Evolutionary conservation across 2,329 filamentous ascomycete species (phyloP).

Genomic region (Emergomyces orientalis): DNA sequence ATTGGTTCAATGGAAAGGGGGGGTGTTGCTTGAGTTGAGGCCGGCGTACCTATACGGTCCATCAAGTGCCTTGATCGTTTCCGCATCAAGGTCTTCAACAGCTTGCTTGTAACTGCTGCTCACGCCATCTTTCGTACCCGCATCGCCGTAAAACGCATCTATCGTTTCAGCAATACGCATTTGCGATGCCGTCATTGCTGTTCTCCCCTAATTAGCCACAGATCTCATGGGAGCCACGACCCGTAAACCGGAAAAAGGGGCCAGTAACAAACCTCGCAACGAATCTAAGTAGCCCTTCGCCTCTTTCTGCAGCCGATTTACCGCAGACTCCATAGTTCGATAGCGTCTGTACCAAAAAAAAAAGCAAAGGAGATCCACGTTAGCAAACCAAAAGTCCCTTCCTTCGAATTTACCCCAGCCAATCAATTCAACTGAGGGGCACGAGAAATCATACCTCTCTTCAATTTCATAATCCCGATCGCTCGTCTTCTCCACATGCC

Average conservation of each 20-base stretch:
- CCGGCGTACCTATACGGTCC: conserved; percentile 68
- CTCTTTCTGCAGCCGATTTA: conserved; percentile 87
- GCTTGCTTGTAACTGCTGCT: conserved; percentile 97
- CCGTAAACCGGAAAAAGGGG: background rate
- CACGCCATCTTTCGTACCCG: conserved; percentile 88
- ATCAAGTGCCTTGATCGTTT: conserved; percentile 96
- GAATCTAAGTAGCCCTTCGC: conserved; percentile 97
- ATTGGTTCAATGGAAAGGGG: background rate
- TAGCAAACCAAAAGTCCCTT: background rate
- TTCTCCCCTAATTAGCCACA: background rate
- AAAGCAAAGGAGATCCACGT: background rate
- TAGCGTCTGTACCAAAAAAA: conserved; percentile 57
- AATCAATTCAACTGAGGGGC: background rate
- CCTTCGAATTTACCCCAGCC: background rate
- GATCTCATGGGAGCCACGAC: background rate
- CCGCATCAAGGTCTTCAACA: conserved; percentile 92
- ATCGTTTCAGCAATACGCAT: conserved; percentile 99
- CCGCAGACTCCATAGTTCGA: conserved; percentile 92
- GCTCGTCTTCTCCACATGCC: conserved; percentile 96
- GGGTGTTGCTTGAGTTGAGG: background rate
- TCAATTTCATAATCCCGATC: conserved; percentile 99
- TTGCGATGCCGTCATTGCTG: conserved; percentile 97
- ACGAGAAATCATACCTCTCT: conserved; percentile 54
- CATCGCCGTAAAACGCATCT: conserved; percentile 96
- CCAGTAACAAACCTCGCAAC: conserved; percentile 58